A percentile compares a stretch with the other conserved stretches of the same genome.
These are phyloP conservation scores for Leersia perrieri DNA, from an alignment of 176 grass and related monocot genomes.

Conservation along the genomic window DNA sequence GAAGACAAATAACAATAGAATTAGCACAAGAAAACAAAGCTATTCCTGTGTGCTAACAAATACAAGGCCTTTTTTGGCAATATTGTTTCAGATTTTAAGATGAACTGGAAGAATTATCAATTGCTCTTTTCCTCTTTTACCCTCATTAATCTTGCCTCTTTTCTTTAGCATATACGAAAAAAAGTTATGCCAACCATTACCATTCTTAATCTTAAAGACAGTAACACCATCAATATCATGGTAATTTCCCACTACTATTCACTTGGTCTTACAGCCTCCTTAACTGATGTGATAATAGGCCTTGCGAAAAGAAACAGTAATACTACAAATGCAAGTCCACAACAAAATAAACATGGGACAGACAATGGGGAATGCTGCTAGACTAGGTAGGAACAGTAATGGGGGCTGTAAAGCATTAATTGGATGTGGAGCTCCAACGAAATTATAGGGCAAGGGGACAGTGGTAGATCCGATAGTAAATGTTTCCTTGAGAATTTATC, in stretches of 20 bases:
- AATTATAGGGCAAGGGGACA: background rate
- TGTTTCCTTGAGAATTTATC: background rate
- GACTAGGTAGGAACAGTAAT: background rate
- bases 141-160: too few species aligned
- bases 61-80: background rate
- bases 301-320: too few species aligned
- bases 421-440: background rate
- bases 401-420: background rate
- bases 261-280: too few species aligned
- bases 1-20: slow-evolving; percentile 20
- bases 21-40: background rate
- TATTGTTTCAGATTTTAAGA: background rate
- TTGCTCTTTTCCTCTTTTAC: background rate
- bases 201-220: too few species aligned
- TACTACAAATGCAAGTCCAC: too few species aligned
- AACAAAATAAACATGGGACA: too few species aligned
- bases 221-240: too few species aligned
- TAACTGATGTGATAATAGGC: too few species aligned
- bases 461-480: background rate
- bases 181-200: too few species aligned
- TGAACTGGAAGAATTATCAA: background rate
- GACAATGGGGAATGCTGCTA: background rate
- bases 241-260: too few species aligned
- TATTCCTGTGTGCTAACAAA: background rate
- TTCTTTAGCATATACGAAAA: too few species aligned